phyloP scores from a whole-genome alignment of 2,329 filamentous ascomycete genomes.

The Penicillium sp. region DNA sequence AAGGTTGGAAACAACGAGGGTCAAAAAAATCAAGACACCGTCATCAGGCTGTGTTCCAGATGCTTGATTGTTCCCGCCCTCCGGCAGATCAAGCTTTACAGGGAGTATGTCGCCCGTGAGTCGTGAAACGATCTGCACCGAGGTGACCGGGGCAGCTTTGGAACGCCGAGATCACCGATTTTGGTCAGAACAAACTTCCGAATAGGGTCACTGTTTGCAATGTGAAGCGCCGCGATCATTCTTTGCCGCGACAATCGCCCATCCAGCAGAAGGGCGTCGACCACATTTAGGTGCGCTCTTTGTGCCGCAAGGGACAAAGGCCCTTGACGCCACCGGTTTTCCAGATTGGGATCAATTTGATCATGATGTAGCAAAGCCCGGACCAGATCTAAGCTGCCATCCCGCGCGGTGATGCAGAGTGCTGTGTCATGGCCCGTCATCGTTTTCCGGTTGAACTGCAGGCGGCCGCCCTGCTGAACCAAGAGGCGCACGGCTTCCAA shows the following conservation, averaged over 20 bases:
- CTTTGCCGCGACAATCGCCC: neutral
- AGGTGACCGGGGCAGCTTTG: neutral
- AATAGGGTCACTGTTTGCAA: neutral
- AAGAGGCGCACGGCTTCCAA: neutral
- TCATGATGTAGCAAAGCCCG: neutral
- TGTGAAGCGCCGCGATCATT: neutral
- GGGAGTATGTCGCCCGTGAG: slow-evolving; percentile 56
- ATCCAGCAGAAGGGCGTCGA: neutral
- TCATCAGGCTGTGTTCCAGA: slow-evolving; percentile 71
- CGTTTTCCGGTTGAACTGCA: neutral
- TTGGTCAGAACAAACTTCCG: neutral
- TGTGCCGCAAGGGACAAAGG: neutral
- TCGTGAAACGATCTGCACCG: slow-evolving; percentile 28
- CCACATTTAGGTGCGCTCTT: neutral
- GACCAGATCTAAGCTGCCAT: neutral
- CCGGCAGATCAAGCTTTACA: slow-evolving; percentile 81
- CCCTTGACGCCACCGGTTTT: neutral
- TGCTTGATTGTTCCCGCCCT: slow-evolving; percentile 70
- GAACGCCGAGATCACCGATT: neutral
- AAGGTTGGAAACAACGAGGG: slow-evolving; percentile 82
- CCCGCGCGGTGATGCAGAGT: slow-evolving; percentile 1
- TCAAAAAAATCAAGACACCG: slow-evolving; percentile 88
- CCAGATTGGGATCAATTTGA: neutral
- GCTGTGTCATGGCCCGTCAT: neutral
- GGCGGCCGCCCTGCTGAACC: neutral